A percentile compares a stretch with the other conserved stretches of the same genome.
Conservation (phyloP, 202 grass and related monocot genomes). For the Panicum virgatum region DNA sequence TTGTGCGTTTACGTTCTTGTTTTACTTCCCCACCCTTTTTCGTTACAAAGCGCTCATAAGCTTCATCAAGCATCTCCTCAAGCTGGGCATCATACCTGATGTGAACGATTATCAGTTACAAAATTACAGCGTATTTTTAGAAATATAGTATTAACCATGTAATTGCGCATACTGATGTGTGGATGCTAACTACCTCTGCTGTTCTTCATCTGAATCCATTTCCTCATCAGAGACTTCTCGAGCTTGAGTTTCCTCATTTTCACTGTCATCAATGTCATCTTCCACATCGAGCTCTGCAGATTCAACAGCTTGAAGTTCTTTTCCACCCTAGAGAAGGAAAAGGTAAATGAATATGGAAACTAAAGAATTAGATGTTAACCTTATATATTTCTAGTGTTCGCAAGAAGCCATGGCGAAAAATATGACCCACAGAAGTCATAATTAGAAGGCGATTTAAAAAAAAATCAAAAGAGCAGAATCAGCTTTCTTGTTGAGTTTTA, state of each 20-base stretch:
- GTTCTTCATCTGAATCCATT: slow-evolving; percentile 85
- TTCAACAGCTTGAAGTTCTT: slow-evolving; percentile 76
- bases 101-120: slow-evolving; percentile 23
- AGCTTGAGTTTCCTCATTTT: slow-evolving; percentile 54
- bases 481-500: background rate
- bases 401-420: too few species aligned
- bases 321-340: slow-evolving; percentile 72
- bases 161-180: background rate
- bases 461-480: background rate
- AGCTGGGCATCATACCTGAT: slow-evolving; percentile 84
- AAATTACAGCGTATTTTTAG: background rate
- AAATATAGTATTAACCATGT: slow-evolving; percentile 4
- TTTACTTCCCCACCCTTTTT: slow-evolving; percentile 78
- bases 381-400: too few species aligned
- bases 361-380: background rate
- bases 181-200: slow-evolving; percentile 55
- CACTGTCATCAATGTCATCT: slow-evolving; percentile 58
- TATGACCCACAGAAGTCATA: background rate
- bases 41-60: slow-evolving; percentile 81
- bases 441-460: background rate
- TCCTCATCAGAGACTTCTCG: slow-evolving; percentile 55
- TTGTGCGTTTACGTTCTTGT: slow-evolving; percentile 79
- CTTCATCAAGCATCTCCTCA: slow-evolving; percentile 91
- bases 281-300: slow-evolving; percentile 68
- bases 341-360: slow-evolving; percentile 18